Conservation (phyloP, 2,329 filamentous ascomycete species). For the Microdochium nivale region DNA sequence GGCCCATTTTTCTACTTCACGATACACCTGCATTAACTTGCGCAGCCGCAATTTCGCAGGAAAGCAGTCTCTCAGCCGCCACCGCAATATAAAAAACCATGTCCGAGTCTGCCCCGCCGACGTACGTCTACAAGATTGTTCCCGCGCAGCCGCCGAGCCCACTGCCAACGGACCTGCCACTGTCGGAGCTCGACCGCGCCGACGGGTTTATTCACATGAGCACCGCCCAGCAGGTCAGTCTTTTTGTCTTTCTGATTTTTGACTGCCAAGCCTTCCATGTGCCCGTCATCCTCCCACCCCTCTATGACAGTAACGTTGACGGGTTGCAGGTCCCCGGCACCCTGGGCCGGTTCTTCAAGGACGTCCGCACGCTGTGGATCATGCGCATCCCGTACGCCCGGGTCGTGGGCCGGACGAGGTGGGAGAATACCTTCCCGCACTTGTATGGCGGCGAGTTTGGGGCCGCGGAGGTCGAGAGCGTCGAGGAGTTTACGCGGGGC, state of each 20-base stretch:
- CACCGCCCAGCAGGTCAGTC: constrained; percentile 41
- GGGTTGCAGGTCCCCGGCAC: constrained; percentile 32
- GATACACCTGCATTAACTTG: too few species aligned
- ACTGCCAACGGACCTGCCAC: constrained; percentile 43
- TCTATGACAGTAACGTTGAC: background rate
- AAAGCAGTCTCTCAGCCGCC: too few species aligned
- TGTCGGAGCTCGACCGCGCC: constrained; percentile 49
- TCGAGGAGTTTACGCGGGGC: constrained; percentile 35
- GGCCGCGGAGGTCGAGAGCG: constrained; percentile 36
- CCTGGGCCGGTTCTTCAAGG: constrained; percentile 33
- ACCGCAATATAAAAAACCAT: constrained; percentile 4
- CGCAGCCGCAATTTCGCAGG: too few species aligned
- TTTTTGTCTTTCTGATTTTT: background rate
- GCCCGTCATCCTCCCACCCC: too few species aligned
- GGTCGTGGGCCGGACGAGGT: constrained; percentile 33
- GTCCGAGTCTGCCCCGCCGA: constrained; percentile 22
- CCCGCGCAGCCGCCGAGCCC: constrained; percentile 41
- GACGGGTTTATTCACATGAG: constrained; percentile 57
- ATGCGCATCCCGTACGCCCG: constrained; percentile 13
- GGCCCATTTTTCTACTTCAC: too few species aligned
- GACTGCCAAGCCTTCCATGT: too few species aligned
- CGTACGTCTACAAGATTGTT: constrained; percentile 53
- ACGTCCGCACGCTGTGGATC: constrained; percentile 33
- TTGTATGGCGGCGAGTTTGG: constrained; percentile 52
- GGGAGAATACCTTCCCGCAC: constrained; percentile 46